phyloP scores from a whole-genome alignment of 1,284 basidiomycete genomes.

The Boletellus sp. region DNA sequence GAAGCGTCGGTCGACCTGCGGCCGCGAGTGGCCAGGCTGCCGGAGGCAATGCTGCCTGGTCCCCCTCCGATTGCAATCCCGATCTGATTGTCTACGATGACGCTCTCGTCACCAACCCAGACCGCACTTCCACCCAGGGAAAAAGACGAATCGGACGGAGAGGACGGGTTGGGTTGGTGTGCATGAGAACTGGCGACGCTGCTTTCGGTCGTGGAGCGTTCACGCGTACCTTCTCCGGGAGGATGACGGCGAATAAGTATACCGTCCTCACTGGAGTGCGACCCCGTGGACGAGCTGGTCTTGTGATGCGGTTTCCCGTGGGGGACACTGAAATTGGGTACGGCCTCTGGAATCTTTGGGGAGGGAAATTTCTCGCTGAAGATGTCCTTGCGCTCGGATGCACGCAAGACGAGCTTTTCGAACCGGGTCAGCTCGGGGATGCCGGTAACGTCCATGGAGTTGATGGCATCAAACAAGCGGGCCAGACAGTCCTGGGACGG shows the following conservation, averaged over 20 bases:
- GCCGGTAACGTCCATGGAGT: conserved; percentile 82
- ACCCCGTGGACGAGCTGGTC: conserved; percentile 54
- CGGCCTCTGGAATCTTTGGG: conserved; percentile 19
- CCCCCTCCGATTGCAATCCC: conserved; percentile 34
- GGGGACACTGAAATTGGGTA: conserved; percentile 1
- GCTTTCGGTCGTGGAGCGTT: conserved; percentile 42
- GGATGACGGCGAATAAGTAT: conserved; percentile 41
- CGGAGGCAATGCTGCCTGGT: conserved; percentile 36
- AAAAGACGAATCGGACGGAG: conserved; percentile 68
- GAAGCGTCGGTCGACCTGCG: conserved; percentile 70
- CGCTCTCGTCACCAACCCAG: conserved; percentile 74
- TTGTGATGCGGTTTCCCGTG: conserved; percentile 39
- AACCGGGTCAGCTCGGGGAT: conserved; percentile 75
- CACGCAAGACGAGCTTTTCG: conserved; percentile 88
- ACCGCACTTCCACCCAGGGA: conserved; percentile 72
- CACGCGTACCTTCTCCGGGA: conserved; percentile 28
- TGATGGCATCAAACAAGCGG: conserved; percentile 88
- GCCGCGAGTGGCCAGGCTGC: conserved; percentile 45
- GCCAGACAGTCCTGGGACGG: conserved; percentile 87
- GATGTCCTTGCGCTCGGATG: conserved; percentile 87
- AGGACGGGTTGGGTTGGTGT: conserved; percentile 37
- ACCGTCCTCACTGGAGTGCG: conserved; percentile 65
- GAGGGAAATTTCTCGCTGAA: conserved; percentile 79
- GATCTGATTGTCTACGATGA: conserved; percentile 37
- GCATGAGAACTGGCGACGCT: conserved; percentile 31